Evolutionary conservation across 2,329 filamentous ascomycete genomes (phyloP), one percentile per base, ranked within the genome.

Genomic region (Xylariaceae sp.): DNA sequence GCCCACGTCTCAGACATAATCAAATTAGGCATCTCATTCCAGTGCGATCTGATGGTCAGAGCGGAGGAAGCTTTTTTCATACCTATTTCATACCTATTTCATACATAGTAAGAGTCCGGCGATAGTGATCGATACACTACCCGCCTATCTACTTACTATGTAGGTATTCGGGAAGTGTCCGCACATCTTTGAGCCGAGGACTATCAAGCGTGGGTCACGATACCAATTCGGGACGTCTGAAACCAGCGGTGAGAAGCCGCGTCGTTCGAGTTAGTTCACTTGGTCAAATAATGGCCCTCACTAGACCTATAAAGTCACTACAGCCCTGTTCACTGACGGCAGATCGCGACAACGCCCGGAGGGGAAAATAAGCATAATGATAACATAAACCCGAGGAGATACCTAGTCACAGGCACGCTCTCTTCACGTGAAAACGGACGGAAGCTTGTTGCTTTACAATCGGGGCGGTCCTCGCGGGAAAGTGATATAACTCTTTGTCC

Each of bases 201-300:
- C 56, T 56, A 57, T 59, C 52, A 61, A 54, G 50, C 57, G 58
- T 60, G 60, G 61, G 55, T 61, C 55, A 53, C 47, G 53, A 55
- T 42, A 34, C 47, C 51, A 48, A 40, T 58, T 63, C 56, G 32
- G 53, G 58, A 44, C 58, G 51, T 48, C 58, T 57, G 51, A 53
- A 64, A 65, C 57, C 57, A 62, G 64, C 64, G 65, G 64, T 67
- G 65, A 67, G 60, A 53, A 46, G 47, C 47, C 31, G 55, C 32
- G 46, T 55, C 45, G 26, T 55, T 47, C 48, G 34, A 57, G 57
- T 57, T 57, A 57, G 57, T 57, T 57, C 55, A 60, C 55, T 47
- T 57, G 37, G 54, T 56, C 57, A 42, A 55, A 48, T 51, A 61
- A 56, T 55, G 58, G 40, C 19, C 27, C 31, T 40, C 27, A 19